Base-by-base conservation (phyloP, 129 eudicot species). In the Saussurea involucrata region DNA sequence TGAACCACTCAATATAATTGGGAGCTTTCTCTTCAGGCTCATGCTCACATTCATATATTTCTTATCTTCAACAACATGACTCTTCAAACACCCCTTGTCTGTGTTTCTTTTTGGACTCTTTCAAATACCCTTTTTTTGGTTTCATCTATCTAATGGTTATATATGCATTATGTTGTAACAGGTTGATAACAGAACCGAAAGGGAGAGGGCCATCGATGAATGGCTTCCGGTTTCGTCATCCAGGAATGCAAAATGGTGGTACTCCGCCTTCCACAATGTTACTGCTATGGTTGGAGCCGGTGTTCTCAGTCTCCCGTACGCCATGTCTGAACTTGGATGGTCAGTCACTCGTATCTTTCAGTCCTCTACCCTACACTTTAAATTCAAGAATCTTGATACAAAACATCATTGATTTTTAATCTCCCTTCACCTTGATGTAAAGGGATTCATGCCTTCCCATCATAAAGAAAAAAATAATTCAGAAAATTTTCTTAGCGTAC, bases 201-300 rank as follows among this genome's bases (percentile, higher is more conserved):
- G 65, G 44, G 83, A 78, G 85, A 76, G 80, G 69, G 82, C 74
- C 21, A 72, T 82, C 9, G 85, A 84, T n/a, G 87, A 88, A 10
- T 80, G 86, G 92, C 89, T 83, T 44, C 87, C 92, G 1, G 72
- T 83, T 27, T 85, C 89, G 0, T 85, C 92, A 8, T 73, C 85
- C 7, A 33, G 88, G 75, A 80, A 85, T 36, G 88, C 86, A 31
- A 85, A 85, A 53, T 85, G 89, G 87, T 85, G 89, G 89, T 80
- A 83, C 67, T 83, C 89, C 2, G 83, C 92, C 42, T 83, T 83
- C 49, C 89, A 88, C 85, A 88, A 85, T 68, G 89, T 88, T 25
- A 85, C 89, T 24, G 87, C 88, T 71, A 80, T 87, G 86, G 88
- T 83, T 75, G 90, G 90, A 33, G 89, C 86, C n/a, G 87, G 87